Evolutionary conservation across 176 grass and related monocot species (phyloP).

Genomic region (Alloteropsis semialata): DNA sequence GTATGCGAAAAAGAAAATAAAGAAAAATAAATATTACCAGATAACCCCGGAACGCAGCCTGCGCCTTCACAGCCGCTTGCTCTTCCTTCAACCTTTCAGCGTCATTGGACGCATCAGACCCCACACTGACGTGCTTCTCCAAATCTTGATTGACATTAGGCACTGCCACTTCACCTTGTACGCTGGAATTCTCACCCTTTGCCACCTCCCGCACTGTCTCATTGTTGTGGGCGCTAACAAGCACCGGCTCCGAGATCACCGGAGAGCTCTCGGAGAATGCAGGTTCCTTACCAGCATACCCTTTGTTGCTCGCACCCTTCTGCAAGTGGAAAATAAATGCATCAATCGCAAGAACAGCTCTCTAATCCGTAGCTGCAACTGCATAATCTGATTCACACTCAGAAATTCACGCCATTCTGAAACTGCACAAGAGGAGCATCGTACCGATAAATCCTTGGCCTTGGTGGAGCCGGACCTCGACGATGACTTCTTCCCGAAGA

Average conservation of each 20-base stretch:
- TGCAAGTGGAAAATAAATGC: background rate
- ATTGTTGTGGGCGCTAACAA: conserved; percentile 49
- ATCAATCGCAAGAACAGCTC: conserved; percentile 13
- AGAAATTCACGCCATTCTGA: background rate
- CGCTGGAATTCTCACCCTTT: conserved; percentile 48
- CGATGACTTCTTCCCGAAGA: conserved; percentile 75
- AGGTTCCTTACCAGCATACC: conserved; percentile 27
- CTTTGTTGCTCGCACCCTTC: conserved; percentile 57
- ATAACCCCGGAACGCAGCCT: conserved; percentile 80
- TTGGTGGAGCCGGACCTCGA: conserved; percentile 54
- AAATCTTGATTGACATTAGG: conserved; percentile 31
- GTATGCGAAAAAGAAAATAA: background rate
- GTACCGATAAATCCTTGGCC: conserved; percentile 54
- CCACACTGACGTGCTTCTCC: conserved; percentile 34
- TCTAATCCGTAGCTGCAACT: background rate
- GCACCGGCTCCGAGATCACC: conserved; percentile 81
- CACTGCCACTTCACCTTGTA: conserved; percentile 34
- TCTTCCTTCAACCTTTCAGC: conserved; percentile 54
- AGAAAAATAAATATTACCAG: conserved; percentile 53
- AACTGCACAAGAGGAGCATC: background rate
- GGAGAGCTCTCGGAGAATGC: conserved; percentile 53
- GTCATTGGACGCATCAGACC: conserved; percentile 18
- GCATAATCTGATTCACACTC: background rate
- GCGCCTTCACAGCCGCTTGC: conserved; percentile 70
- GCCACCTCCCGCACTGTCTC: conserved; percentile 25